phyloP scores from a whole-genome alignment of 805 yeast species.

The Myxozyma sirexii region DNA sequence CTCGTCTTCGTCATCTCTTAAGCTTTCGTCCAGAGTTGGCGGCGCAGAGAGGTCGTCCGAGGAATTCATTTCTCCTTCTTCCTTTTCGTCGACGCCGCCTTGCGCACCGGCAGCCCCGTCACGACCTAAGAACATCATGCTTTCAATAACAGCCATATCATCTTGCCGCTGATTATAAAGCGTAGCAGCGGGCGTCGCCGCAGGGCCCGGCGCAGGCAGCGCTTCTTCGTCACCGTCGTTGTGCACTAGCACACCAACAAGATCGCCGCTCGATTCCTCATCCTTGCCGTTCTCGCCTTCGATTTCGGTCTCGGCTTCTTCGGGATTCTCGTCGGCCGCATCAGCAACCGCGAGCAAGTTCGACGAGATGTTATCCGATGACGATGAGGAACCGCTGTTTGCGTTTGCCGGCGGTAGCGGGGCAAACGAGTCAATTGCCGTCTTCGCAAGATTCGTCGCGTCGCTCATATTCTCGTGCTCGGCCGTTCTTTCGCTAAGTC shows the following conservation, averaged over 20 bases:
- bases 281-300: slow-evolving; percentile 22
- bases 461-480: background rate
- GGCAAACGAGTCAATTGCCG: background rate
- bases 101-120: background rate
- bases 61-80: slow-evolving; percentile 24
- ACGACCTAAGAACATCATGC: slow-evolving; percentile 6
- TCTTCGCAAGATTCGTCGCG: background rate
- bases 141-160: slow-evolving; percentile 12
- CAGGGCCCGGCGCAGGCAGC: background rate
- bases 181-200: background rate
- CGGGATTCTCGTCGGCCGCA: slow-evolving; percentile 25
- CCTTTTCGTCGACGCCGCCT: slow-evolving; percentile 14
- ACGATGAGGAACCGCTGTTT: background rate
- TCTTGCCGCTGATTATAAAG: background rate
- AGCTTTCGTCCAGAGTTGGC: slow-evolving; percentile 6
- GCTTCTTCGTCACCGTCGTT: background rate
- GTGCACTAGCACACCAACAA: background rate
- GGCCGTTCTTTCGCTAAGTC: too few species aligned
- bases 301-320: slow-evolving; percentile 34
- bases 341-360: background rate
- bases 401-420: background rate
- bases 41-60: slow-evolving; percentile 18
- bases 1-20: slow-evolving; percentile 9
- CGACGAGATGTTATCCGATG: background rate
- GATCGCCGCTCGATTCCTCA: background rate